These are phyloP conservation scores for Neophaeococcomyces mojaviensis DNA, from an alignment of 2,329 filamentous ascomycete species.

Conservation along the genomic window DNA sequence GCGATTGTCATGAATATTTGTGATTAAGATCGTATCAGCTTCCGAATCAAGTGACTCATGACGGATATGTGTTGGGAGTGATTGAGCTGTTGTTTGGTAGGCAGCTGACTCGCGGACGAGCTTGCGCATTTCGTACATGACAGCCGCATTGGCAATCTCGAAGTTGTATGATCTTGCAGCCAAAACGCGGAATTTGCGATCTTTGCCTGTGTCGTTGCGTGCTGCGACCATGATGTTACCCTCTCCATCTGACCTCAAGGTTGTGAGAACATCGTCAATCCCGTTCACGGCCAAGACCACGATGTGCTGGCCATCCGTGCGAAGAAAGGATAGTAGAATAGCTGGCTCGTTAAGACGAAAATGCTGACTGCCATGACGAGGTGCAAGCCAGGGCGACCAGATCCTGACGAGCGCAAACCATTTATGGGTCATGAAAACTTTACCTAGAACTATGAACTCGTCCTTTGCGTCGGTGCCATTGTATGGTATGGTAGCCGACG, in stretches of 20 bases:
- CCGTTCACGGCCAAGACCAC: conserved; percentile 74
- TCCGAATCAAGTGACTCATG: conserved; percentile 33
- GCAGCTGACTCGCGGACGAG: conserved; percentile 39
- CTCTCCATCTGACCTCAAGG: conserved; percentile 58
- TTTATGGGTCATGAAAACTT: conserved; percentile 51
- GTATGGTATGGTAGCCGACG: conserved; percentile 42
- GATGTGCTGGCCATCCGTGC: conserved; percentile 62
- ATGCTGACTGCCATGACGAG: conserved; percentile 65
- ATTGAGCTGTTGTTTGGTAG: conserved; percentile 20
- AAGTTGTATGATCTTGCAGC: conserved; percentile 65
- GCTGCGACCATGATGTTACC: conserved; percentile 63
- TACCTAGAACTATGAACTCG: conserved; percentile 37
- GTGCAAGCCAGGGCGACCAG: conserved; percentile 73
- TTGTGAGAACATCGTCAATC: conserved; percentile 59
- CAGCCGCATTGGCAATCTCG: conserved; percentile 68
- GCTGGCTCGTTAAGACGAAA: conserved; percentile 71
- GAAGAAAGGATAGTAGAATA: conserved; percentile 70
- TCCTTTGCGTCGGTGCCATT: conserved; percentile 49
- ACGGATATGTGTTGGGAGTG: conserved; percentile 15
- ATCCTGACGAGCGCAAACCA: conserved; percentile 78
- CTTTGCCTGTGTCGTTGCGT: conserved; percentile 58
- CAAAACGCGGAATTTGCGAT: conserved; percentile 55
- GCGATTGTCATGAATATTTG: conserved; percentile 39
- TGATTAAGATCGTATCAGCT: conserved; percentile 38
- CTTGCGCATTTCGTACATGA: conserved; percentile 79